Evolutionary conservation across 2,329 filamentous ascomycete genomes (phyloP).

Genomic region (Penicillium sp.): DNA sequence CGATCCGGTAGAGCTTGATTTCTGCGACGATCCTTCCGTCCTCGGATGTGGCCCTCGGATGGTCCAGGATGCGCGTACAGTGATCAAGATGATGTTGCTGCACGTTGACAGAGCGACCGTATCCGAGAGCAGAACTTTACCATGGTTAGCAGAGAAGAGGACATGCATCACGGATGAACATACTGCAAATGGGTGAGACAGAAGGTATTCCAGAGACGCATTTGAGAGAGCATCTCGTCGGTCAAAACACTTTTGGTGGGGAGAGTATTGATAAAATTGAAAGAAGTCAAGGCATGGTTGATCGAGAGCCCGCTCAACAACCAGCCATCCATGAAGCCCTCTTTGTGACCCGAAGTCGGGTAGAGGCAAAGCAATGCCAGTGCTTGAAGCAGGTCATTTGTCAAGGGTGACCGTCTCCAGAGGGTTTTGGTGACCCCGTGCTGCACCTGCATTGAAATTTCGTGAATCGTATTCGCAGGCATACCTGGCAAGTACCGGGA

Average conservation of each 20-base stretch:
- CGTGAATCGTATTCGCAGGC: conserved; percentile 28
- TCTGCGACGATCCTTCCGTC: conserved; percentile 35
- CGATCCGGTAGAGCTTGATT: conserved; percentile 35
- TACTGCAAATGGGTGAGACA: conserved; percentile 39
- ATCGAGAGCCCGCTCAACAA: conserved; percentile 40
- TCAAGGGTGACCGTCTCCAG: conserved; percentile 33
- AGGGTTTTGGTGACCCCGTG: conserved; percentile 32
- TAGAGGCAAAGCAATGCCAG: conserved; percentile 36
- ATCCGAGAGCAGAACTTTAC: conserved; percentile 32
- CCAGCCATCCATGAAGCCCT: conserved; percentile 38
- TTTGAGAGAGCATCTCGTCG: conserved; percentile 32
- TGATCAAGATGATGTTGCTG: conserved; percentile 33
- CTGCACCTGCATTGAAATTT: conserved; percentile 36
- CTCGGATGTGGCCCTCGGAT: conserved; percentile 32
- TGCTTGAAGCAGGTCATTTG: conserved; percentile 35
- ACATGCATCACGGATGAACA: conserved; percentile 5
- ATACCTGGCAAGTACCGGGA: conserved; percentile 37
- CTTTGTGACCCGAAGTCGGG: conserved; percentile 35
- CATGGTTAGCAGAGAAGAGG: conserved; percentile 4
- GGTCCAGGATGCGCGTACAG: conserved; percentile 33
- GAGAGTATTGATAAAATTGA: conserved; percentile 20
- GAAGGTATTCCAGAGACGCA: conserved; percentile 38
- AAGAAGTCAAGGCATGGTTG: conserved; percentile 33
- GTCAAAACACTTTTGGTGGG: conserved; percentile 26
- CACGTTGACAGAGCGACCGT: conserved; percentile 34